Conservation (phyloP, 129 eudicot genomes). For the Artemisia tridentata region DNA sequence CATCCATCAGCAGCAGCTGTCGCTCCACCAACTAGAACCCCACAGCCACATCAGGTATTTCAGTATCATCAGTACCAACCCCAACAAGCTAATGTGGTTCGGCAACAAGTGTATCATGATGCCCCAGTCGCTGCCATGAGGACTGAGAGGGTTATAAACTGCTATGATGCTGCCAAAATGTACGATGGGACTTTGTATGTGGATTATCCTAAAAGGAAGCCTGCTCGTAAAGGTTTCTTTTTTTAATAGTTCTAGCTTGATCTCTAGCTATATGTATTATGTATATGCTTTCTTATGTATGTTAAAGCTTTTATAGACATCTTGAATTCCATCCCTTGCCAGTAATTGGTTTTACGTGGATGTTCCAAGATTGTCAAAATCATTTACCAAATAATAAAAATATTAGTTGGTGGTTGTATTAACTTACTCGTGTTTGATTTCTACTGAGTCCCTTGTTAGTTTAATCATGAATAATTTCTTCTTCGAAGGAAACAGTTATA, state of each 20-base stretch:
- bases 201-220: slow-evolving; percentile 39
- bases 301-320: too few species aligned
- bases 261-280: too few species aligned
- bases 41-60: background rate
- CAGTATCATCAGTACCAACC: slow-evolving; percentile 29
- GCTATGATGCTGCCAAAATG: too few species aligned
- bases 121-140: too few species aligned
- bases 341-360: too few species aligned
- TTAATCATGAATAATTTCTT: background rate
- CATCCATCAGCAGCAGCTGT: slow-evolving; percentile 2
- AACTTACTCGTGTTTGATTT: slow-evolving; percentile 4
- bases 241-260: background rate
- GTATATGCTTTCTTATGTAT: too few species aligned
- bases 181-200: too few species aligned
- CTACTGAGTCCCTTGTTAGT: too few species aligned
- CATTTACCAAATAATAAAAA: too few species aligned
- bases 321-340: too few species aligned
- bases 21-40: background rate
- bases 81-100: slow-evolving; percentile 33
- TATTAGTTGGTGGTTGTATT: slow-evolving; percentile 4
- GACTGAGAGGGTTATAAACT: too few species aligned
- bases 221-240: slow-evolving; percentile 28
- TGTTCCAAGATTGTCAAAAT: too few species aligned
- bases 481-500: background rate
- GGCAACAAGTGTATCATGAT: slow-evolving; percentile 18